Evolutionary conservation across 2,329 filamentous ascomycete species (phyloP).

Genomic region (Malbranchea zuffiana): DNA sequence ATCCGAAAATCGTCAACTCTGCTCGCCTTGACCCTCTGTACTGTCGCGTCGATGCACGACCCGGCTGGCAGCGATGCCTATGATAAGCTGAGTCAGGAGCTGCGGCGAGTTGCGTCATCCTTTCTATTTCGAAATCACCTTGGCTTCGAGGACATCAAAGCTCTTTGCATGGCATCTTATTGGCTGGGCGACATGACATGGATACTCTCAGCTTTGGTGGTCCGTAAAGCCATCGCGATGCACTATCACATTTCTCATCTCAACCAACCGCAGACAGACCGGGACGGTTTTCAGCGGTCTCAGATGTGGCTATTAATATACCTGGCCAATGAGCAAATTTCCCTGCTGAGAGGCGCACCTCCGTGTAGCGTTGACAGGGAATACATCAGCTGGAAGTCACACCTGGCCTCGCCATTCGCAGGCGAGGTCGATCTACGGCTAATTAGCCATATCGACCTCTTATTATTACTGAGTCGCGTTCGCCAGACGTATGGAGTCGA

Average conservation of each 20-base stretch:
- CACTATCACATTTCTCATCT: constrained; percentile 25
- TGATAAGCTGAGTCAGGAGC: constrained; percentile 42
- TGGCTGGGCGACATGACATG: constrained; percentile 46
- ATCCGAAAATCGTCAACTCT: constrained; percentile 23
- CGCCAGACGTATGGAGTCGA: constrained; percentile 17
- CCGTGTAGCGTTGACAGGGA: constrained; percentile 9
- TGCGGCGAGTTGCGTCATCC: constrained; percentile 42
- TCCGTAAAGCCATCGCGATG: constrained; percentile 35
- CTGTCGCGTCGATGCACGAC: constrained; percentile 41
- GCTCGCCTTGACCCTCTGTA: constrained; percentile 39
- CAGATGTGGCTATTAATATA: constrained; percentile 35
- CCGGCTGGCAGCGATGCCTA: constrained; percentile 37
- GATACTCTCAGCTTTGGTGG: constrained; percentile 36
- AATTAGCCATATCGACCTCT: constrained; percentile 12
- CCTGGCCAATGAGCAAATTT: constrained; percentile 13
- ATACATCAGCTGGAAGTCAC: constrained; percentile 15
- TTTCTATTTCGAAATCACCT: constrained; percentile 44
- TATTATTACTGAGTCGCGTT: constrained; percentile 10
- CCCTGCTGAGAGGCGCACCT: constrained; percentile 10
- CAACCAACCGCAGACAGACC: constrained; percentile 12
- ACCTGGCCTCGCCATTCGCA: constrained; percentile 36
- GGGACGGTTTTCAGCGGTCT: constrained; percentile 17
- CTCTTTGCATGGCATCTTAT: constrained; percentile 45
- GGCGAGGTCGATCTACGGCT: constrained; percentile 20
- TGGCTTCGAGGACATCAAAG: constrained; percentile 42